A percentile compares a stretch with the other conserved stretches of the same genome.
Conservation (phyloP, 2,329 filamentous ascomycete species). For the Microdochium paspali region DNA sequence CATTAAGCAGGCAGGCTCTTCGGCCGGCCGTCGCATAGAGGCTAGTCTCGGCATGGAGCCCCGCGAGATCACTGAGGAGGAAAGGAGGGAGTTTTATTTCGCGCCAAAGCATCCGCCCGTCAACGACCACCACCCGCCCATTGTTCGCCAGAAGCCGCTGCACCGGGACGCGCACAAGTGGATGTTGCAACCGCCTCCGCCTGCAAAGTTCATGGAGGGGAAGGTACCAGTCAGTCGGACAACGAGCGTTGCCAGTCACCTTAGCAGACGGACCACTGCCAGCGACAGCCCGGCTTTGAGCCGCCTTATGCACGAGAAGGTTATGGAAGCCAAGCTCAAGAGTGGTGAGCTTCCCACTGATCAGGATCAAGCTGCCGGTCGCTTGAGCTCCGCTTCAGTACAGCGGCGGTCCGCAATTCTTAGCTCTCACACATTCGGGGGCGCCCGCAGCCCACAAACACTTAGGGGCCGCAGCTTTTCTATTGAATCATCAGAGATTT, state of each 20-base stretch:
- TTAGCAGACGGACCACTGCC: conserved; percentile 33
- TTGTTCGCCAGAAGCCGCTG: conserved; percentile 66
- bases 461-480: conserved; percentile 6
- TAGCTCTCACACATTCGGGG: not conserved
- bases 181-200: conserved; percentile 92
- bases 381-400: conserved; percentile 6
- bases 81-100: conserved; percentile 50
- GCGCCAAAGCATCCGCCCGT: conserved; percentile 59
- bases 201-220: conserved; percentile 83
- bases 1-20: conserved; percentile 48
- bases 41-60: conserved; percentile 42
- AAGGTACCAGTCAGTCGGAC: conserved; percentile 63
- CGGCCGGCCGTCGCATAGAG: conserved; percentile 44
- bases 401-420: conserved; percentile 5
- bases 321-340: conserved; percentile 34
- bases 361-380: conserved; percentile 11
- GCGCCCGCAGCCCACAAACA: conserved; percentile 1
- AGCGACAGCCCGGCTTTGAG: conserved; percentile 31
- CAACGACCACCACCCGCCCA: conserved; percentile 78
- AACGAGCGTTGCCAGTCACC: conserved; percentile 44
- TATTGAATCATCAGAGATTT: conserved; percentile 2
- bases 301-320: conserved; percentile 33
- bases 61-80: conserved; percentile 38
- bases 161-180: conserved; percentile 66
- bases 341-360: conserved; percentile 26